phyloP scores from a whole-genome alignment of 2,329 filamentous ascomycete genomes.

The Ophiostoma tasmaniense region DNA sequence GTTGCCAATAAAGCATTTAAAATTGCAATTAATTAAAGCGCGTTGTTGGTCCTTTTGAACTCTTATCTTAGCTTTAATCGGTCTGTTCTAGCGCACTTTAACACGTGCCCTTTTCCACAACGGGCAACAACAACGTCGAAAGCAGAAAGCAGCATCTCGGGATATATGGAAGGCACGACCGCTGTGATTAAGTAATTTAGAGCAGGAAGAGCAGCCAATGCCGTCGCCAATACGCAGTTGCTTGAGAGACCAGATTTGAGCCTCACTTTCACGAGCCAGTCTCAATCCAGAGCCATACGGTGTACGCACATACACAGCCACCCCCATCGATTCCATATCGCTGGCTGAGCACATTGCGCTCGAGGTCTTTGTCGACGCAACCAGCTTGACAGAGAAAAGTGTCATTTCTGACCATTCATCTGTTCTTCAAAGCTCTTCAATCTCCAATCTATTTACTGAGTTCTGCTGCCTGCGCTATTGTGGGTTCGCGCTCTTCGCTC shows the following conservation, averaged over 20 bases:
- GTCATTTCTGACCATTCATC: not conserved
- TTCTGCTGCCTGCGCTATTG: not conserved
- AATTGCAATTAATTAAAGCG: not conserved
- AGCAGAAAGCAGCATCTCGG: not conserved
- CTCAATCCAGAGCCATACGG: not conserved
- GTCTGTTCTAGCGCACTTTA: not conserved
- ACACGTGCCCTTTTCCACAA: slow-evolving; percentile 7
- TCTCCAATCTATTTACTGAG: not conserved
- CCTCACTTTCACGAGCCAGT: not conserved
- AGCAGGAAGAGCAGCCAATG: not conserved
- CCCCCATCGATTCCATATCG: not conserved
- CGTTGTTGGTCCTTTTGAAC: not conserved
- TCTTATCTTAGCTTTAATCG: not conserved
- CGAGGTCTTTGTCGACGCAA: not conserved
- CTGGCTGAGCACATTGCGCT: not conserved
- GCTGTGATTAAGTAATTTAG: not conserved
- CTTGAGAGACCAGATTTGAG: not conserved
- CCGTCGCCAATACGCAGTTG: not conserved
- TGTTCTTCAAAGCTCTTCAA: not conserved
- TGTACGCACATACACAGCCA: not conserved
- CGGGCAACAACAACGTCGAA: not conserved
- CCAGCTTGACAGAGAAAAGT: not conserved
- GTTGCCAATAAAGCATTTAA: not conserved
- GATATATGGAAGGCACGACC: not conserved
- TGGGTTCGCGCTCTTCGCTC: not conserved